phyloP scores from a whole-genome alignment of 345 rosid genomes.

The Abelmoschus esculentus region DNA sequence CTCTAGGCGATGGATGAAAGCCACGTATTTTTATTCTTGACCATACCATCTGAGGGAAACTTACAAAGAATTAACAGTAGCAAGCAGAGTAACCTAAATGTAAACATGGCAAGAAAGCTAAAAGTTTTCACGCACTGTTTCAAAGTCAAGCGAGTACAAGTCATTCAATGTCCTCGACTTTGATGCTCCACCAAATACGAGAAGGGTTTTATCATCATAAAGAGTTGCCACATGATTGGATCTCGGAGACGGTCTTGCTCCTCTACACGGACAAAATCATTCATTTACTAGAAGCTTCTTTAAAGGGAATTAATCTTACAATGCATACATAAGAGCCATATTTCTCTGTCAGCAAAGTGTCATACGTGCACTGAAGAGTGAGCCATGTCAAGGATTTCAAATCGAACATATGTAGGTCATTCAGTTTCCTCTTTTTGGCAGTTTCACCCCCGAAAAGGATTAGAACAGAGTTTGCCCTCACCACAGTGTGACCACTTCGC shows the following conservation, averaged over 20 bases:
- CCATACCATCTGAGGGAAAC: slow-evolving; percentile 72
- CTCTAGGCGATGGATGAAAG: slow-evolving; percentile 90
- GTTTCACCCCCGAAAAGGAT: slow-evolving; percentile 93
- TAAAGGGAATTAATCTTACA: background rate
- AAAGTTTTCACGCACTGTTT: slow-evolving; percentile 47
- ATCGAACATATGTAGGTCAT: slow-evolving; percentile 95
- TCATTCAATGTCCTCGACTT: slow-evolving; percentile 83
- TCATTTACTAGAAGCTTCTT: slow-evolving; percentile 2
- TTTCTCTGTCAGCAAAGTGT: slow-evolving; percentile 1
- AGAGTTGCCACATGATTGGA: slow-evolving; percentile 84
- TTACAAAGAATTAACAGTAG: background rate
- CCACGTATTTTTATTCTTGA: slow-evolving; percentile 84
- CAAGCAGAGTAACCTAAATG: background rate
- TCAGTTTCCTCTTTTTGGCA: slow-evolving; percentile 76
- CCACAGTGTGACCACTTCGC: slow-evolving; percentile 84
- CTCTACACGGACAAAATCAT: slow-evolving; percentile 35
- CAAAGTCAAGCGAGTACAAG: slow-evolving; percentile 92
- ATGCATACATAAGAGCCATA: background rate
- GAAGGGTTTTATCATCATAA: slow-evolving; percentile 67
- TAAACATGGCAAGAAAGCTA: background rate
- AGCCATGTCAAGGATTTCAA: slow-evolving; percentile 93
- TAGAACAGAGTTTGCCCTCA: slow-evolving; percentile 68
- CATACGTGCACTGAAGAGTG: slow-evolving; percentile 38
- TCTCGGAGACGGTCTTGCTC: slow-evolving; percentile 84
- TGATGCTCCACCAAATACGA: slow-evolving; percentile 81